Base-by-base conservation (phyloP, 768 basidiomycete genomes). In the Lyophyllum shimeji region DNA sequence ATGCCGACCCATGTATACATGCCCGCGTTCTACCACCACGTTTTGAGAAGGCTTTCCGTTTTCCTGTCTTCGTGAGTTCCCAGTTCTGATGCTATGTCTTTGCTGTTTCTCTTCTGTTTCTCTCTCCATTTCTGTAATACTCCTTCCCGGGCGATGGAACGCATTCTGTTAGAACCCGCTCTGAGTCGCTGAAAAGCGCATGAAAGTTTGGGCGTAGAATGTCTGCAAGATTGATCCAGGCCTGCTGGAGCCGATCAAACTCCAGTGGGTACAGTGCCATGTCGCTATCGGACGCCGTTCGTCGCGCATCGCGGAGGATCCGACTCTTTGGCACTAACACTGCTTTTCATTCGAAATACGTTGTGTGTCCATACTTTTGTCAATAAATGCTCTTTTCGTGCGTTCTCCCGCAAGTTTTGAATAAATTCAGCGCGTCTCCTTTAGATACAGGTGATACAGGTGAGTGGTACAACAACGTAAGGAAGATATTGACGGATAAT, bases 161-260 rank as follows among this genome's bases (percentile, higher is more conserved):
- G 89, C 90, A 92, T 75, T 86, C 85, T 82, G 86, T 86, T 93
- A 93, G 90, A 93, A 90, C 90, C 90, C 88, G 79, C 89, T 83
- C 87, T n/a, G 87, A 90, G 69, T 61, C 72, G 73, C 80, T 75
- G 65, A 67, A 71, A 72, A 78, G 79, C 74, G 73, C 71, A 86
- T 86, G 89, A 91, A 89, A 58, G 80, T 88, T 74, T 80, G 89
- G 89, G 90, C 83, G 90, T 93, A 89, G 90, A 93, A 90, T 76
- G 89, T 89, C 82, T 93, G 90, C 90, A 84, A 93, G 73, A 93
- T 71, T 64, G 80, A 77, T 71, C 70, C 71, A 69, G n/a, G 65
- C 71, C 70, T 71, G 64, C 60, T 66, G 69, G 77, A 77, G 79
- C 67, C 80, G 82, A 84, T 86, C 86, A 85, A 84, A 79, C 79